Evolutionary conservation across 805 yeast species (phyloP), one percentile per base, ranked within the genome.

Genomic region (Barnettozyma vustinii): DNA sequence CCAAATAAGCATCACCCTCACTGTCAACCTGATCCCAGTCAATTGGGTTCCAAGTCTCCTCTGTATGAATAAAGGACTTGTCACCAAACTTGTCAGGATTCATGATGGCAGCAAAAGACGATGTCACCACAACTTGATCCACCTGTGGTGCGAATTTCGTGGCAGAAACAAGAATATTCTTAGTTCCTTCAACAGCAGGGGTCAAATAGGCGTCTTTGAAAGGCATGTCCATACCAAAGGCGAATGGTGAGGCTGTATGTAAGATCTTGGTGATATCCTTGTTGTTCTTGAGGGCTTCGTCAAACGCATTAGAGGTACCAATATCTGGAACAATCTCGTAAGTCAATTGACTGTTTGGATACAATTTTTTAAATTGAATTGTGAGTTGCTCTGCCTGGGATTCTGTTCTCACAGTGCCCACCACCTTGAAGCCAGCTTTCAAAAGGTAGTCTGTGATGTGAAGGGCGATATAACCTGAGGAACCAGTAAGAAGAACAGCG

Each of bases 211-310:
- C 81, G 42, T 73, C 72, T 49, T 74, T 81, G 27, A 57, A 60
- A 35, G 74, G 66, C 51, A 72, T 69, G 13, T 68, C 62, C 18
- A 70, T 63, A 12, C 72, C 68, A 59, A 72, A 75, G 23, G 71
- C 66, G 59, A 76, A 75, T 13, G 87, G 85, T 12, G 83, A 74
- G 2, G 87, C 87, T 9, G 82, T 73, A 61, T 81, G 87, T 37
- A 81, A 55, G 44, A 81, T 80, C 27, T 74, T 77, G 12, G 68
- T 67, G 49, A 80, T 73, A 37, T 80, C 82, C 32, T 75, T 74
- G 27, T 74, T 72, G 8, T 65, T 67, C 54, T 72, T 61, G 53
- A 80, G 68, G 1, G 73, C 71, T 8, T 61, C 60, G 47, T 74
- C 75, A 51, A 77, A 77, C 0, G 80, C 78, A 13, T 69, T 69